Percentiles rank a stretch among this genome's conserved stretches.
These are phyloP conservation scores for Stephania cephalantha DNA, from an alignment of 164 flowering plant genomes.

Conservation along the genomic window DNA sequence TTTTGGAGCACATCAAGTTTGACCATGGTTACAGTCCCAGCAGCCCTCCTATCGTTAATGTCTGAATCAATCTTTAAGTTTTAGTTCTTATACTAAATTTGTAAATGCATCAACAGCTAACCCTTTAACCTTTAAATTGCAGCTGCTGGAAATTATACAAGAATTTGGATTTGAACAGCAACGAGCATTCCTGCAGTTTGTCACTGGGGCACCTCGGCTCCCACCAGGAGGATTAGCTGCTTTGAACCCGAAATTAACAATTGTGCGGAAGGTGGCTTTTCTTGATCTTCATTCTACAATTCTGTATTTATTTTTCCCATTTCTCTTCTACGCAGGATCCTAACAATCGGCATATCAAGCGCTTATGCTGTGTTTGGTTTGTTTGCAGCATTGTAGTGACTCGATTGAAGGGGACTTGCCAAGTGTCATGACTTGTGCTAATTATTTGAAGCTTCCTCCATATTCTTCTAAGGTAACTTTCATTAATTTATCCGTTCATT, in stretches of 20 bases:
- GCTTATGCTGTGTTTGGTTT: background rate
- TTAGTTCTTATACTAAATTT: background rate
- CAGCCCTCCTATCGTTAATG: constrained; percentile 73
- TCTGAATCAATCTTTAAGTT: constrained; percentile 24
- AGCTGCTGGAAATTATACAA: constrained; percentile 72
- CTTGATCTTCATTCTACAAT: background rate
- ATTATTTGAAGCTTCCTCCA: constrained; percentile 92
- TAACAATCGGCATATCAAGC: background rate
- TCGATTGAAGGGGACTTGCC: constrained; percentile 68
- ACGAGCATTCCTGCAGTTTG: constrained; percentile 87
- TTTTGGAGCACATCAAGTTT: constrained; percentile 76
- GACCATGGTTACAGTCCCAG: constrained; percentile 97
- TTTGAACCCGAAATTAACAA: constrained; percentile 79
- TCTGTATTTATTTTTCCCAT: background rate
- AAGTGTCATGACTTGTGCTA: constrained; percentile 98
- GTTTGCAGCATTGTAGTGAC: constrained; percentile 48
- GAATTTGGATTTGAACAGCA: constrained; percentile 54
- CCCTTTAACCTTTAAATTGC: constrained; percentile 16
- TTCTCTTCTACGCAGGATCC: background rate
- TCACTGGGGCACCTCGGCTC: constrained; percentile 94
- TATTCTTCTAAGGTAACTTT: constrained; percentile 73
- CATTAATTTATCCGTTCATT: background rate
- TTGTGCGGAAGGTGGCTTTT: constrained; percentile 75
- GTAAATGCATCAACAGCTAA: background rate
- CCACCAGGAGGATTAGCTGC: constrained; percentile 94